Percentiles rank a stretch among this genome's conserved stretches.
Evolutionary conservation across 352 stramenopile genomes (phyloP).

Genomic region (Globisporangium uncinulatum): DNA sequence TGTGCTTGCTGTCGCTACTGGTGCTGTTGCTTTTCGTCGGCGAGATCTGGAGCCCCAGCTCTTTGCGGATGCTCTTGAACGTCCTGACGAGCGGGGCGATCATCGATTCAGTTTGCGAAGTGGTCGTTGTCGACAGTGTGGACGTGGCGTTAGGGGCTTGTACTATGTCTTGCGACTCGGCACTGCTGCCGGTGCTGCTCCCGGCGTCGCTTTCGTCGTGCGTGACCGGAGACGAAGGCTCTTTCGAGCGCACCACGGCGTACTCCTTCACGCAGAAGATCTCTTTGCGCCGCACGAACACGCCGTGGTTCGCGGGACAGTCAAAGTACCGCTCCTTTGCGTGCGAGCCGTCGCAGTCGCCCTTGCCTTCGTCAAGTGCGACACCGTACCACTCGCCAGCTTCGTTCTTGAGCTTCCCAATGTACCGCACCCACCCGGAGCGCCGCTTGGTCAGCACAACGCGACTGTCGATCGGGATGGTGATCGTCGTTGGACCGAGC

Average conservation of each 20-base stretch:
- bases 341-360: constrained; percentile 41
- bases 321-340: constrained; percentile 51
- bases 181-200: constrained; percentile 28
- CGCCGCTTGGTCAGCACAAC: constrained; percentile 53
- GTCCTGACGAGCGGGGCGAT: constrained; percentile 36
- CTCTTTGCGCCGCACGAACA: constrained; percentile 65
- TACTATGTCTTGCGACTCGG: constrained; percentile 12
- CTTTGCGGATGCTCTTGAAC: constrained; percentile 60
- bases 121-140: background rate
- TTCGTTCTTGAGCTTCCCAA: constrained; percentile 50
- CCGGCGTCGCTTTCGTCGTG: constrained; percentile 37
- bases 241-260: constrained; percentile 20
- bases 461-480: constrained; percentile 43
- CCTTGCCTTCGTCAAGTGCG: constrained; percentile 56
- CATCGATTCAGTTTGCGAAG: constrained; percentile 6
- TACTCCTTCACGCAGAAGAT: constrained; percentile 43
- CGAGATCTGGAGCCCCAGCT: constrained; percentile 24
- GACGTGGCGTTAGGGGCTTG: constrained; percentile 5
- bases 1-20: background rate
- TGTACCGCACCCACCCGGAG: constrained; percentile 51
- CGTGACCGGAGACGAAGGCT: constrained; percentile 33
- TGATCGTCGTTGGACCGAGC: constrained; percentile 21
- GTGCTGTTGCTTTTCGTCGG: constrained; percentile 11
- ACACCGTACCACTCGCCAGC: constrained; percentile 66
- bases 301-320: constrained; percentile 38